phyloP scores from a whole-genome alignment of 768 basidiomycete genomes.

The Pleurotus giganteus region DNA sequence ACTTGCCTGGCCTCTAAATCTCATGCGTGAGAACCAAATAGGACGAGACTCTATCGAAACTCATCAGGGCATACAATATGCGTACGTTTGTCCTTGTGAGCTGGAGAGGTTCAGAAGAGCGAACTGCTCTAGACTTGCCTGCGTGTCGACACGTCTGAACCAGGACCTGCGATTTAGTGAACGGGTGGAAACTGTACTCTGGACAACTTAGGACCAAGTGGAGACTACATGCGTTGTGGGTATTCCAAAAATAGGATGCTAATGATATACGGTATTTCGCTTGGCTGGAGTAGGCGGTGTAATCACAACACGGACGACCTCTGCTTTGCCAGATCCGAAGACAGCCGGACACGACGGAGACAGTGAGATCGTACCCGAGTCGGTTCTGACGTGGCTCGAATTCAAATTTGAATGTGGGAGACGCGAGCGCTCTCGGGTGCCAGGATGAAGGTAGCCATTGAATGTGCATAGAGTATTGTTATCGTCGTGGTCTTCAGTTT shows the following conservation, averaged over 20 bases:
- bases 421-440: background rate
- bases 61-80: too few relatives aligned
- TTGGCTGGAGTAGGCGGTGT: conserved; percentile 11
- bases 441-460: background rate
- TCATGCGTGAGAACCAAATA: too few relatives aligned
- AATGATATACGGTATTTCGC: conserved; percentile 8
- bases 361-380: conserved; percentile 1
- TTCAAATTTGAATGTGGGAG: background rate
- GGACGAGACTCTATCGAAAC: too few relatives aligned
- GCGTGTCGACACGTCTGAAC: too few relatives aligned
- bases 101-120: too few relatives aligned
- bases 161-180: too few relatives aligned
- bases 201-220: background rate
- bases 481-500: background rate
- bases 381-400: background rate
- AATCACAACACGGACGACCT: conserved; percentile 2
- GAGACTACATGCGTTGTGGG: background rate
- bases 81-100: too few relatives aligned
- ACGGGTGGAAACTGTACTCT: too few relatives aligned
- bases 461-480: background rate
- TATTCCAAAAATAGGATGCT: conserved; percentile 9
- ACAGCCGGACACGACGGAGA: conserved; percentile 5
- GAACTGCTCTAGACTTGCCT: too few relatives aligned
- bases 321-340: background rate
- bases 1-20: too few relatives aligned